Evolutionary conservation across 2,329 filamentous ascomycete genomes (phyloP), one percentile per base, ranked within the genome.

Genomic region (Coniosporium tulheliwenetii): DNA sequence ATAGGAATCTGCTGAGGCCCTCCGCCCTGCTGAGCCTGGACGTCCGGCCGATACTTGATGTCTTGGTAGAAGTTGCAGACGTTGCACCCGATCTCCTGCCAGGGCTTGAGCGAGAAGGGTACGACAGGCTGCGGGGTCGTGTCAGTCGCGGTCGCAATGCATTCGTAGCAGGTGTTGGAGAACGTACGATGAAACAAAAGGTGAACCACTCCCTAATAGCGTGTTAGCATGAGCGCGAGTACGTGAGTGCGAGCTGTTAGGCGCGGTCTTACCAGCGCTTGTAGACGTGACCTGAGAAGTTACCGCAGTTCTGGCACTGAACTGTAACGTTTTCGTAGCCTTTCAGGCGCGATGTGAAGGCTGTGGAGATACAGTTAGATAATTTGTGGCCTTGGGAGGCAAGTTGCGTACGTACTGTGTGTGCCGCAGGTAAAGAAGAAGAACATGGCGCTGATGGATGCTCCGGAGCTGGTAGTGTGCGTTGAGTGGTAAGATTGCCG

Each of bases 21-120:
- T 26, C 29, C 36, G 3, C 26, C 36, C n/a, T 19, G 36, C 26
- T 56, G 53, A 36, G 55, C 50, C 42, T 59, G 51, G 9, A 60
- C 58, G 42, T 61, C 58, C 8, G 58, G 57, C 36, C 57, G 50
- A 39, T 54, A 45, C 52, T 64, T 64, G 48, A 69, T 58, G 46
- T 69, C 65, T 56, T 87, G 80, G 47, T 75, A 71, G 56, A 85
- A 86, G 56, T 79, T 76, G 70, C 82, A 89, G 57, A 86, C 77
- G 52, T 76, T 70, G 64, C 82, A 89, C 44, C 69, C 65, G 42
- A 89, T 70, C 52, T 85, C 81, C 50, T 78, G 58, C 50, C 59
- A 61, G 0, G 66, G 65, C 44, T 69, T 68, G 5, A 69, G 49
- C 19, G 74, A 78, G 52, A 86, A 78, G 0, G 82, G 82, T 19